These are phyloP conservation scores for Adansonia madagascariensis DNA, from an alignment of 441 rosid species.

Conservation along the genomic window DNA sequence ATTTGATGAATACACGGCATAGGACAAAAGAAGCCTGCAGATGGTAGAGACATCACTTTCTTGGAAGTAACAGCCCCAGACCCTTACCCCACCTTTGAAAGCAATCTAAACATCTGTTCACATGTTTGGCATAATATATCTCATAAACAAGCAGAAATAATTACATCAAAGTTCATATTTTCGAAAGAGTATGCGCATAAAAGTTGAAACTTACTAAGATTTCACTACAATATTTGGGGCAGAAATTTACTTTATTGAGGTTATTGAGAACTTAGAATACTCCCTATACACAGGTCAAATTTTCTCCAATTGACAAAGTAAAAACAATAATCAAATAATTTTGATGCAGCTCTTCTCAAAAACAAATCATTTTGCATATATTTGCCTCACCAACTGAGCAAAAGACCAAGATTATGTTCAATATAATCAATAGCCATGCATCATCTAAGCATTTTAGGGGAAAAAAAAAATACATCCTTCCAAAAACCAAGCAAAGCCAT, in stretches of 20 bases:
- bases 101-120: slow-evolving; percentile 3
- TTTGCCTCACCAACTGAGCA: neutral
- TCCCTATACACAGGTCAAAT: neutral
- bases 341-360: neutral
- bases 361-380: neutral
- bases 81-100: neutral
- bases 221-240: neutral
- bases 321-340: neutral
- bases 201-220: neutral
- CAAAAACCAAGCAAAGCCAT: neutral
- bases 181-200: neutral
- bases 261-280: neutral
- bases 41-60: slow-evolving; percentile 10
- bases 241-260: neutral
- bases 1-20: slow-evolving; percentile 52
- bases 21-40: slow-evolving; percentile 58
- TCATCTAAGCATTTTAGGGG: neutral
- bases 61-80: slow-evolving; percentile 1
- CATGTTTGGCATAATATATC: neutral
- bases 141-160: neutral
- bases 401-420: neutral
- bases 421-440: neutral
- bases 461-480: neutral
- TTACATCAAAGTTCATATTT: neutral
- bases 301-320: neutral